phyloP scores from a whole-genome alignment of 179 eudicot species.

The Silene coronaria region DNA sequence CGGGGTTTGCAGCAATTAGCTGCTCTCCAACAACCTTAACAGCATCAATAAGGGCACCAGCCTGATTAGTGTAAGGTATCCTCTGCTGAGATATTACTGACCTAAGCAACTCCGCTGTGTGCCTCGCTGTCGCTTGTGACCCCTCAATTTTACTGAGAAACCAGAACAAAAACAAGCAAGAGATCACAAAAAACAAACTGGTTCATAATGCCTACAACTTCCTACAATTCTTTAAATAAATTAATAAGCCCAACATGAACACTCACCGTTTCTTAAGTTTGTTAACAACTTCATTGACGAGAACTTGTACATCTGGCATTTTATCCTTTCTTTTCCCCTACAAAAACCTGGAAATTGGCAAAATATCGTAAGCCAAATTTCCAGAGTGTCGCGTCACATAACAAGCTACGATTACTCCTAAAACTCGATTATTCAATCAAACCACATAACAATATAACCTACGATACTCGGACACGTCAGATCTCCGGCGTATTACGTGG shows the following conservation, averaged over 20 bases:
- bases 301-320: constrained; percentile 79
- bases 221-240: background rate
- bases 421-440: background rate
- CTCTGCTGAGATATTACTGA: constrained; percentile 82
- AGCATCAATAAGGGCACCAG: constrained; percentile 72
- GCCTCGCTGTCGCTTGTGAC: constrained; percentile 77
- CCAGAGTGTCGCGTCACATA: too few species aligned
- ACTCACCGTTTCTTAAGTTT: constrained; percentile 73
- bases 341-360: background rate
- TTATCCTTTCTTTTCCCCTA: background rate
- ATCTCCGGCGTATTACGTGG: too few species aligned
- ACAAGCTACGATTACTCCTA: background rate
- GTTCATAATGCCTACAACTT: background rate
- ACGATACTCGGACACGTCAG: too few species aligned
- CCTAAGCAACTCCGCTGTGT: constrained; percentile 78
- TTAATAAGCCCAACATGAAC: background rate
- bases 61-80: constrained; percentile 70
- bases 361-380: too few species aligned
- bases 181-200: background rate
- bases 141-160: constrained; percentile 77
- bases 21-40: constrained; percentile 68
- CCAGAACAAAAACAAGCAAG: background rate
- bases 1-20: constrained; percentile 80
- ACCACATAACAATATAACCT: background rate
- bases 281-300: constrained; percentile 69